Evolutionary conservation across 1,139 yeast species (phyloP), one percentile per base, ranked within the genome.

Genomic region (Trichomonascaceae sp.): DNA sequence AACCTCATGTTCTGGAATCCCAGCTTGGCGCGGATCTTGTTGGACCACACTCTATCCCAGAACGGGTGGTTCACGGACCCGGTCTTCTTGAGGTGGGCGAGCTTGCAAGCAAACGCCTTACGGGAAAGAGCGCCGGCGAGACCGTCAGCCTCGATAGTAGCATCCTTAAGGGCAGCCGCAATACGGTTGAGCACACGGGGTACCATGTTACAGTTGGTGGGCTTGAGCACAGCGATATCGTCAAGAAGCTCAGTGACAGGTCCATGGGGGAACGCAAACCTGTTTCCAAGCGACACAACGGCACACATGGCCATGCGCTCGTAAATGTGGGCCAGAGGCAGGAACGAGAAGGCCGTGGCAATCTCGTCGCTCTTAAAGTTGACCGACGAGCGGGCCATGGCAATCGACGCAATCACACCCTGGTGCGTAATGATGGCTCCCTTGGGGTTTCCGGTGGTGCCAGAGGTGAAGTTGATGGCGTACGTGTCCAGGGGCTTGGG

Each of bases 381-480:
- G 16, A 42, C 31, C 41, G 51, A 52, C 50, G 44, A 18, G 46
- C 32, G 51, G 51, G 52, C 17, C 44, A 50, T 30, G 48, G 62
- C 43, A 35, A 67, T 46, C 6, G 72, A 73, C 9, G 79, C 64
- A n/a, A 69, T 62, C 2, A 73, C 67, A 43, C 61, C 64, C 28
- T 54, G 53, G 37, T 78, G 82, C 5, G 71, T 61, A 43, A 77
- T 57, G 23, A 71, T 68, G n/a, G 75, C 87, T 31, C 87, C 87
- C 53, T 78, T 78, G 13, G 87, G 87, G 37, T 63, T 54, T 13
- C 85, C 85, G 3, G 87, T 76, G 16, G 87, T 76, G 23, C 87
- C 87, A 5, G 85, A 75, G 11, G 93, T 80, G 56, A 78, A 80
- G 29, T 79, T 74, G 41, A 80, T 73, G 32, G 87, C 76, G 44